These are phyloP conservation scores for Blastomyces percursus DNA, from an alignment of 2,329 filamentous ascomycete species.

Conservation along the genomic window DNA sequence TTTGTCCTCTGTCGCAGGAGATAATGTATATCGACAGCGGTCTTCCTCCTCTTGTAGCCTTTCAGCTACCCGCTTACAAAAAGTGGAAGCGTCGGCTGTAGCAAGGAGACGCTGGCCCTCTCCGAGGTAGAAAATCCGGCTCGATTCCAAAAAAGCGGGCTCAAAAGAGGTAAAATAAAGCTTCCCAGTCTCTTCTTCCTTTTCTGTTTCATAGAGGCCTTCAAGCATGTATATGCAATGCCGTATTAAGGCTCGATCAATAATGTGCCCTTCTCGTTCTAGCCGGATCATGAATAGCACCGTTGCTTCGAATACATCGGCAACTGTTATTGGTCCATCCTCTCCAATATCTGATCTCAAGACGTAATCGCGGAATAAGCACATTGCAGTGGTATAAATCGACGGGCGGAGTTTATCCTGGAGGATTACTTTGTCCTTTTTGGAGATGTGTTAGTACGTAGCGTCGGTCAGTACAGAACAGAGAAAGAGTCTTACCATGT, in stretches of 20 bases:
- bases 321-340: slow-evolving; percentile 42
- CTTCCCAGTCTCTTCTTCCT: slow-evolving; percentile 66
- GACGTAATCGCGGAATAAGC: slow-evolving; percentile 77
- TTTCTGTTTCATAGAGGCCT: slow-evolving; percentile 68
- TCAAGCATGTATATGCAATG: slow-evolving; percentile 85
- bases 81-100: slow-evolving; percentile 68
- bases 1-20: slow-evolving; percentile 58
- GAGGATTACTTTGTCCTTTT: slow-evolving; percentile 66
- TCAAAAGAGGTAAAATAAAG: slow-evolving; percentile 81
- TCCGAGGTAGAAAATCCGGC: slow-evolving; percentile 58
- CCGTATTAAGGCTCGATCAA: slow-evolving; percentile 71
- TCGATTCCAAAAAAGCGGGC: slow-evolving; percentile 60
- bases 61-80: slow-evolving; percentile 63
- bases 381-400: slow-evolving; percentile 76
- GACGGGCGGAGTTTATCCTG: slow-evolving; percentile 61
- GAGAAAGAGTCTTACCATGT: slow-evolving; percentile 50
- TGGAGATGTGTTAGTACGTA: background rate
- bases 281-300: slow-evolving; percentile 85
- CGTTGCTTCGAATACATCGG: slow-evolving; percentile 66
- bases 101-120: slow-evolving; percentile 67
- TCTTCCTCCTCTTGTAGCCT: slow-evolving; percentile 71
- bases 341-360: slow-evolving; percentile 49
- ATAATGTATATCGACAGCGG: slow-evolving; percentile 72
- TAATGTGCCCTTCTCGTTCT: slow-evolving; percentile 80
- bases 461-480: background rate